A percentile compares a stretch with the other conserved stretches of the same genome.
These are phyloP conservation scores for Cruciata laevipes DNA, from an alignment of 257 asterid genomes.

Conservation along the genomic window DNA sequence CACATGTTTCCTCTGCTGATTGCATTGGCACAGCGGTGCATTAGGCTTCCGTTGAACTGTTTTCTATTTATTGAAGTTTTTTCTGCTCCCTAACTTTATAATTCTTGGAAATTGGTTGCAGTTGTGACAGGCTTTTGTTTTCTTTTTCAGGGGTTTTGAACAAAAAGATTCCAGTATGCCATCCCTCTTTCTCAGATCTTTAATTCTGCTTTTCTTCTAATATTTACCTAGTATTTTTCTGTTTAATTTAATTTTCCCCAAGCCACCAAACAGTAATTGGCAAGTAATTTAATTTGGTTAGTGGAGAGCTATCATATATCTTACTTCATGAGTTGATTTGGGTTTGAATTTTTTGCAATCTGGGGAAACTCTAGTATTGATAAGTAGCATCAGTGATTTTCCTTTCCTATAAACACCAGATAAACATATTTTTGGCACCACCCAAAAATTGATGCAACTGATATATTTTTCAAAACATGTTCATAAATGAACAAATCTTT, in stretches of 20 bases:
- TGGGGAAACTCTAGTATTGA: neutral
- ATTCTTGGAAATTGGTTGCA: neutral
- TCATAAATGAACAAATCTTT: neutral
- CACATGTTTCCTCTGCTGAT: neutral
- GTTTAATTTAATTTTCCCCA: neutral
- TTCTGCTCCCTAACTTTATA: neutral
- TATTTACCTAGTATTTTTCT: neutral
- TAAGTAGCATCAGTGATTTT: neutral
- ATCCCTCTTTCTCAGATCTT: neutral
- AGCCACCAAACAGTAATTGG: neutral
- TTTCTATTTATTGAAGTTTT: neutral
- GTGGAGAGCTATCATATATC: neutral
- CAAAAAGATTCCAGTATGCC: slow-evolving; percentile 8
- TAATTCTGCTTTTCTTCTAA: neutral
- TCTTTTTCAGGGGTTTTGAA: slow-evolving; percentile 1
- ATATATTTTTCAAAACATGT: neutral
- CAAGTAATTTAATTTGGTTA: neutral
- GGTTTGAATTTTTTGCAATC: neutral
- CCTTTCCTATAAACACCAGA: neutral
- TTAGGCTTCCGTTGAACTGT: neutral
- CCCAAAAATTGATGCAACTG: neutral
- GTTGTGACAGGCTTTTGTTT: neutral
- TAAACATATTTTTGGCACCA: neutral
- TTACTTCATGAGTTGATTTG: neutral
- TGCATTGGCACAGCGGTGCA: neutral